Evolutionary conservation across 2,329 filamentous ascomycete species (phyloP).

Genomic region (Sporothrix phasma): DNA sequence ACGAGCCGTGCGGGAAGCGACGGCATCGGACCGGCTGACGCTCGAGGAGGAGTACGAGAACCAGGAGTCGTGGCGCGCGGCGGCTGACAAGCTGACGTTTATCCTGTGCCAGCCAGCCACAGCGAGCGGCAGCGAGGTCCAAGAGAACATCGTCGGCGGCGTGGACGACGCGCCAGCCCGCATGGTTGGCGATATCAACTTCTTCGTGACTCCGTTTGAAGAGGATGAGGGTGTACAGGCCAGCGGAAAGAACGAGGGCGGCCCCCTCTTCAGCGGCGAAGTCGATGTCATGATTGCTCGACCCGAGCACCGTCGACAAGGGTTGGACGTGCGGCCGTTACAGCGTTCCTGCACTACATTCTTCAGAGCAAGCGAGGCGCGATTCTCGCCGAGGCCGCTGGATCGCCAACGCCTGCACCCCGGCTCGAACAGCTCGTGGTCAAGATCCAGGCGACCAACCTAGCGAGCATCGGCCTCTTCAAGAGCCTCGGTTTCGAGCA

Average conservation of each 20-base stretch:
- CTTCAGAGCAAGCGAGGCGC: conserved; percentile 33
- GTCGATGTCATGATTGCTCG: conserved; percentile 80
- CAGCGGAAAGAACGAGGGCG: conserved; percentile 24
- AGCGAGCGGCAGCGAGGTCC: not conserved
- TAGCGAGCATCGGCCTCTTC: conserved; percentile 42
- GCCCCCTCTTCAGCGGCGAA: conserved; percentile 46
- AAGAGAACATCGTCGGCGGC: conserved; percentile 18
- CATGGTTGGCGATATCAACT: conserved; percentile 69
- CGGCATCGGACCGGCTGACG: conserved; percentile 75
- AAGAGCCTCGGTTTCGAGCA: conserved; percentile 41
- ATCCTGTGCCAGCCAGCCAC: conserved; percentile 57
- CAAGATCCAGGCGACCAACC: conserved; percentile 46
- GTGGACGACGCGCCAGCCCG: conserved; percentile 42
- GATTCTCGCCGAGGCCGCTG: conserved; percentile 45
- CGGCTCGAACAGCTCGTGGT: conserved; percentile 26
- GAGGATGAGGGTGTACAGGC: conserved; percentile 27
- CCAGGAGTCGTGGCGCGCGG: conserved; percentile 75
- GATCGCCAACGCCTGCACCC: not conserved
- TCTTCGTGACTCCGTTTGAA: conserved; percentile 61
- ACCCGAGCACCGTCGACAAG: conserved; percentile 45
- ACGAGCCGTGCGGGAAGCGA: conserved; percentile 70
- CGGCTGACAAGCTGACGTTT: conserved; percentile 83
- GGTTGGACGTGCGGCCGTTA: conserved; percentile 55
- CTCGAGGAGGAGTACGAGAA: conserved; percentile 80
- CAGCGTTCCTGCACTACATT: conserved; percentile 62